Base-by-base conservation (phyloP, 495 filamentous ascomycete species). In the Tuber umbilicatum region DNA sequence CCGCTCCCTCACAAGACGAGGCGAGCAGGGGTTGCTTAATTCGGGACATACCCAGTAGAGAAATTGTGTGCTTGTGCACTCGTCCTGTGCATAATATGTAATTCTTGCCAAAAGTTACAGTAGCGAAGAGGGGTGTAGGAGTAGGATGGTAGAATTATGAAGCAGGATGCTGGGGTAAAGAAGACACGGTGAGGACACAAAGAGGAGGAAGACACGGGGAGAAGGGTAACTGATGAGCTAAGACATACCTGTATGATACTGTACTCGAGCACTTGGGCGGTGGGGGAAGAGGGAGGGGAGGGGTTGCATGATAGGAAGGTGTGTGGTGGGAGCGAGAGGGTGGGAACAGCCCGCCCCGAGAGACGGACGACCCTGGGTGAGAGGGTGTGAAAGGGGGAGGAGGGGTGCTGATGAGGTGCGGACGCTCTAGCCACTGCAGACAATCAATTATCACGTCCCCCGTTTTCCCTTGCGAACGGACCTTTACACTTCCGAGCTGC, bases 401-500 rank as follows among this genome's bases (percentile, higher is more conserved):
- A 45, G 70, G 68, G 72, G 35, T 31, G 14, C 31, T 35, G 27
- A 64, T 35, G 27, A 17, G n/a, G 75, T 42, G 76, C 71, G 68
- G n/a, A 70, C 39, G 77, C 71, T 69, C 75, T 74, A 76, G 73
- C 70, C 75, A 78, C 75, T 74, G 76, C 69, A 79, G 74, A 78
- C 77, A 79, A 55, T 69, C 43, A 72, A 79, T 78, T 78, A 69
- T 79, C 71, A 79, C 75, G 76, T 78, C 76, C 76, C 76, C 77
- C 77, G 77, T 79, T 79, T 79, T 72, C 77, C 72, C 64, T 75
- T 78, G 77, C 73, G 76, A 50, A 78, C 77, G 77, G 77, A 74
- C 77, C 77, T 72, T 78, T 76, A 71, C 73, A 50, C 55, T 69
- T 71, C 76, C 76, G 75, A 78, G 71, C 68, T 74, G 75, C 69